phyloP scores from a whole-genome alignment of 1,139 yeast genomes.

The Scheffersomyces segobiensis region DNA sequence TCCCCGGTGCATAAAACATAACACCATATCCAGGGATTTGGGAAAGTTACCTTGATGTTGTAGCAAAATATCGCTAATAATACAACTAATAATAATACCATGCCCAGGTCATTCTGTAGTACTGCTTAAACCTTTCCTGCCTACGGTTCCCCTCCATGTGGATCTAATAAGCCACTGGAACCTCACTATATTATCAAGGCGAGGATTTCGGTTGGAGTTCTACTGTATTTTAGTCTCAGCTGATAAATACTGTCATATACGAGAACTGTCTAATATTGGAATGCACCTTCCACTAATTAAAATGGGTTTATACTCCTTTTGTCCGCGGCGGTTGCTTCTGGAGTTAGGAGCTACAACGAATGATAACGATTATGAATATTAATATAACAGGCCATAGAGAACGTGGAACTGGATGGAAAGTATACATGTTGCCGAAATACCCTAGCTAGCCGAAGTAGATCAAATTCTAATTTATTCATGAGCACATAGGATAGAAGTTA shows the following conservation, averaged over 20 bases:
- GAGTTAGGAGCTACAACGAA: neutral
- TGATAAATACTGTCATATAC: neutral
- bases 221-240: neutral
- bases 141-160: neutral
- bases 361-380: neutral
- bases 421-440: neutral
- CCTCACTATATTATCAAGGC: neutral
- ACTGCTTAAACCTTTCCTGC: neutral
- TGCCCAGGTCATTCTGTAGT: too few relatives aligned
- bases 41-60: neutral
- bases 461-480: too few relatives aligned
- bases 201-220: neutral
- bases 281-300: neutral
- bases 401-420: neutral
- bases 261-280: neutral
- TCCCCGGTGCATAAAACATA: neutral
- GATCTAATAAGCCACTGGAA: neutral
- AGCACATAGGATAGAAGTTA: too few relatives aligned
- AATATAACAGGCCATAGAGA: neutral
- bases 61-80: neutral
- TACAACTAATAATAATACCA: neutral
- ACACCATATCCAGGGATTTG: neutral
- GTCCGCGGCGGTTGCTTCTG: neutral
- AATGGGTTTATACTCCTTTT: neutral
- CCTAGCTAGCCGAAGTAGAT: neutral